phyloP scores from a whole-genome alignment of 331 rosid species.

The Malus hybrid region DNA sequence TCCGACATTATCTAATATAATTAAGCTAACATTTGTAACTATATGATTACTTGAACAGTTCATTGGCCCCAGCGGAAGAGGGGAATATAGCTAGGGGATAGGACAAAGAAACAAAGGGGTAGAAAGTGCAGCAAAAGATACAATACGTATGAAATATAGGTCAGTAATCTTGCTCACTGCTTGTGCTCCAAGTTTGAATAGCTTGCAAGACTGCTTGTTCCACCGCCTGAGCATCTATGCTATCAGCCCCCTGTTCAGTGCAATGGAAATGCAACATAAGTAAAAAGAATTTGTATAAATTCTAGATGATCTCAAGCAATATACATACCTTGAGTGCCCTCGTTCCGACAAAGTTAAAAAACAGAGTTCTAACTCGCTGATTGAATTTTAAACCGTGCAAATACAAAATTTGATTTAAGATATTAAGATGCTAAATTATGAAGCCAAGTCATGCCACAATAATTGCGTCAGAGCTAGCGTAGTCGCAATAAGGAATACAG shows the following conservation, averaged over 20 bases:
- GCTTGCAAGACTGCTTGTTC: slow-evolving; percentile 72
- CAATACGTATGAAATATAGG: not conserved
- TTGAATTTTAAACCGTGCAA: not conserved
- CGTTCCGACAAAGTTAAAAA: slow-evolving; percentile 39
- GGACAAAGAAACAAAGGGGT: not conserved
- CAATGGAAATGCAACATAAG: too few species aligned
- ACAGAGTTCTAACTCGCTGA: not conserved
- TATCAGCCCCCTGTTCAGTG: slow-evolving; percentile 8
- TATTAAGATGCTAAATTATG: not conserved
- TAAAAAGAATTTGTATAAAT: too few species aligned
- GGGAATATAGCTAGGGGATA: not conserved
- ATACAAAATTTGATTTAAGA: not conserved
- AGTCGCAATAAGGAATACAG: not conserved
- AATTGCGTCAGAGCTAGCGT: slow-evolving; percentile 12
- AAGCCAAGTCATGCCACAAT: slow-evolving; percentile 9
- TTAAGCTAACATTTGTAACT: too few species aligned
- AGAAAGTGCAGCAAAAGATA: not conserved
- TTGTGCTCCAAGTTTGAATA: slow-evolving; percentile 39
- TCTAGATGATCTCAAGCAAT: too few species aligned
- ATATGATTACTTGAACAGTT: not conserved
- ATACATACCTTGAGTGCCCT: slow-evolving; percentile 6
- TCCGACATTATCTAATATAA: too few species aligned
- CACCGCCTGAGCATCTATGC: slow-evolving; percentile 72
- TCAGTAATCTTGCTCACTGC: not conserved
- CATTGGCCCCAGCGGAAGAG: not conserved